Base-by-base conservation (phyloP, 108 stramenopile species). In the Nitzschia putrida region DNA sequence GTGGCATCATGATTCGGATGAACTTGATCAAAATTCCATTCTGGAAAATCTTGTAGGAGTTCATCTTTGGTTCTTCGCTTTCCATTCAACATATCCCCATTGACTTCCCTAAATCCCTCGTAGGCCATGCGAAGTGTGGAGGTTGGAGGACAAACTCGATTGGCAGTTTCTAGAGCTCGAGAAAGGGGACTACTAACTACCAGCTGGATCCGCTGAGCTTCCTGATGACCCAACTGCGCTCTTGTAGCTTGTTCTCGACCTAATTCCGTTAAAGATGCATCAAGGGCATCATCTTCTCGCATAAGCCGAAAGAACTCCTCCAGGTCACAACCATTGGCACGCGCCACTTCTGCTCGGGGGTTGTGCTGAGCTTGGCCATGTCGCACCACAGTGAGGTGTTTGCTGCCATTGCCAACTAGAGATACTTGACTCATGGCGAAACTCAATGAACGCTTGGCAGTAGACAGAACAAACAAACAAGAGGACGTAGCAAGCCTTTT, bases 281-380 rank as follows among this genome's bases (percentile, higher is more conserved):
- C 88, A 42, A 71, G 69, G 6, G 73, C 71, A 80, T 92, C 91
- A 61, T 92, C 91, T 53, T 88, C 57, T 37, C 84, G 54, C 91
- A 92, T 92, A 0, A 85, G 51, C 38, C 71, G 61, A 23, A 92
- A 38, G 53, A 92, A 92, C 69, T 82, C 80, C 0, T 92, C 87
- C 66, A 79, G 68, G 20, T 75, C 71, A 53, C 91, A 92, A 1
- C 91, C 91, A 11, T 52, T 61, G 38, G 77, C 82, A 26, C 74
- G 77, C 34, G 88, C 88, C 6, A 56, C 61, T 74, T 92, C 91
- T 2, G 91, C 91, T 2, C 88, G 73, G 20, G 91, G 91, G 75
- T 92, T 92, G 77, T 92, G 91, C 11, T 72, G 39, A 2, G 91
- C 91, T 68, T 92, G 91, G 8, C 88, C 91, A 51, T 92, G 91